Evolutionary conservation across 768 basidiomycete genomes (phyloP), one percentile per base, ranked within the genome.

Genomic region (Lepiota brunneoincarnata): DNA sequence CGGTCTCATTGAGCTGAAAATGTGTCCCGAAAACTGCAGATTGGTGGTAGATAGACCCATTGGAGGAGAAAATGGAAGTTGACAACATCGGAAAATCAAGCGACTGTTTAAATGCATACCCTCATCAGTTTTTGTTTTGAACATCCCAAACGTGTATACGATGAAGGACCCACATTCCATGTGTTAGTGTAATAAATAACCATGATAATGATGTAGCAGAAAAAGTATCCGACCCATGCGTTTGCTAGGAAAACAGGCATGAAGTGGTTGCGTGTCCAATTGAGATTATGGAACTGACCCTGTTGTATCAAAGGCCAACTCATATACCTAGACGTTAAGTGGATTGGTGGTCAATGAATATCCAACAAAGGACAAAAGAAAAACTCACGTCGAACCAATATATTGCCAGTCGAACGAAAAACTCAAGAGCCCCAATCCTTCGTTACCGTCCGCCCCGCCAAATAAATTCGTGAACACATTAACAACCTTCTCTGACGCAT

Each of bases 391-490:
- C 14, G 81, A 81, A 0, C 77, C 77, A 57, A 85, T 81, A 58
- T 83, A 83, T 56, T 84, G 81, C 83, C 83, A 89, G 59, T 87
- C 86, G 42, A 87, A 77, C n/a, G 81, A 80, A 38, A 88, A 54
- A 31, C 78, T 80, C 37, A 82, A 51, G 17, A 87, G 60, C 0
- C 86, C 86, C 37, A 88, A 70, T 0, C 85, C 86, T 64, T 89
- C 86, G 59, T 88, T 89, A 24, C 77, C 84, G 34, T 80, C 73
- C 2, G 79, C 69, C 4, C 87, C 87, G 24, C 87, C 87, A 55
- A 89, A 87, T 0, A 89, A 59, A 49, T 83, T 80, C 3, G 83
- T 85, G 61, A 86, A 76, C 14, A 79, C 62, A 55, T 81, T 67
- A 24, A 73, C 68, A 4, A 78, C 72, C 6, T 60, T 71, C 39